phyloP scores from a whole-genome alignment of 2,329 filamentous ascomycete species.

The Colletotrichum nymphaeae region DNA sequence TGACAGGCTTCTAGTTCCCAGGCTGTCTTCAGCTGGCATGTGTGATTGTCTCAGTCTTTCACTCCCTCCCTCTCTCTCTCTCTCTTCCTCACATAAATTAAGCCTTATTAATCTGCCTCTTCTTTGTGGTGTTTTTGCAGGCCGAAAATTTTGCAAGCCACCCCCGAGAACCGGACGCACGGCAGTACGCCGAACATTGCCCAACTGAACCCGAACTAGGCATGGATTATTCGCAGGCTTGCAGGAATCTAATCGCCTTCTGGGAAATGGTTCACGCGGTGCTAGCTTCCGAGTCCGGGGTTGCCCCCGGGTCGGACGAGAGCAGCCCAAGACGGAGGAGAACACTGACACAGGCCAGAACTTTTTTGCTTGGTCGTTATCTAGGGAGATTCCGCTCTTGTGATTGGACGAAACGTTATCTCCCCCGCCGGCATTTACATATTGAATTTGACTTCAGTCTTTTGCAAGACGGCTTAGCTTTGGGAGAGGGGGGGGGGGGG shows the following conservation, averaged over 20 bases:
- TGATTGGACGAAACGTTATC: conserved; percentile 28
- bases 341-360: background rate
- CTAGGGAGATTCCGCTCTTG: background rate
- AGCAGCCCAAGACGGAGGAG: background rate
- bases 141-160: background rate
- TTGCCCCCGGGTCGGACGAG: conserved; percentile 11
- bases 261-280: conserved; percentile 22
- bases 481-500: background rate
- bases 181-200: background rate
- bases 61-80: background rate
- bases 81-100: background rate
- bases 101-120: background rate
- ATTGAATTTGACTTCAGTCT: conserved; percentile 21
- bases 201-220: background rate
- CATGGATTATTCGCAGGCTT: background rate
- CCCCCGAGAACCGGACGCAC: conserved; percentile 16
- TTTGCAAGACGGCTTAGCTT: background rate
- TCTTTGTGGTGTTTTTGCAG: background rate
- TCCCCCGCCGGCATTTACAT: conserved; percentile 32
- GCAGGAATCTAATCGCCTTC: background rate
- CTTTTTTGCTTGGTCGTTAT: conserved; percentile 5
- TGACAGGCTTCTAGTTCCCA: background rate
- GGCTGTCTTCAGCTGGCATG: background rate
- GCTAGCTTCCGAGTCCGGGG: conserved; percentile 28
- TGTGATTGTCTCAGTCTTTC: background rate